phyloP scores from a whole-genome alignment of 176 grass and related monocot genomes.

The Stipa capillata region DNA sequence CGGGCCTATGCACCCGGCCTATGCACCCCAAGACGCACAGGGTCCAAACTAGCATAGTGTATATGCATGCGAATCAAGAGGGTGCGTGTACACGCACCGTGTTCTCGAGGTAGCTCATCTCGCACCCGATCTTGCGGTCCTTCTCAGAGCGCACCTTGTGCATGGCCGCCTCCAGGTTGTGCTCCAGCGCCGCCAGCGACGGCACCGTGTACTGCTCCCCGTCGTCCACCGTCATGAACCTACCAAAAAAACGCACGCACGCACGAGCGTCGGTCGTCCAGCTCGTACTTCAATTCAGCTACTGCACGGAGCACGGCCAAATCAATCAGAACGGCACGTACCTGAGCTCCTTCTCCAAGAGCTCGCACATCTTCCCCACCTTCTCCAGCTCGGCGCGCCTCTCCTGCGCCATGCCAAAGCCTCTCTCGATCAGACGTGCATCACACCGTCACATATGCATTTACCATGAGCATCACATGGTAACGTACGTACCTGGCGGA shows the following conservation, averaged over 20 bases:
- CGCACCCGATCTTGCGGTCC: conserved; percentile 71
- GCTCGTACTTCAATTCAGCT: no score
- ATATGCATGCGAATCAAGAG: background rate
- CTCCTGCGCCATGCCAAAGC: conserved; percentile 34
- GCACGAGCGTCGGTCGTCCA: no score
- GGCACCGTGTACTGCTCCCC: conserved; percentile 63
- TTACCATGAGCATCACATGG: background rate
- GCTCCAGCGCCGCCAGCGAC: conserved; percentile 63
- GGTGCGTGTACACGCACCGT: conserved; percentile 13
- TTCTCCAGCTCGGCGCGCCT: conserved; percentile 62
- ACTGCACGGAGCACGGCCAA: no score
- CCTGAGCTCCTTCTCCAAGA: conserved; percentile 82
- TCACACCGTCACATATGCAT: background rate
- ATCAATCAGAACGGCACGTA: background rate
- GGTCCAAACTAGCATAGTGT: no score
- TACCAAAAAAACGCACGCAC: background rate
- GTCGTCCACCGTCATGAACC: conserved; percentile 73
- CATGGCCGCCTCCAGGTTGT: conserved; percentile 67
- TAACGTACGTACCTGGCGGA: conserved; percentile 38
- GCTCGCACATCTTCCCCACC: conserved; percentile 65
- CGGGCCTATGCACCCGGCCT: no score
- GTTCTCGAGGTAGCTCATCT: conserved; percentile 68
- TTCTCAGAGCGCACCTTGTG: conserved; percentile 67
- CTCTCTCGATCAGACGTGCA: background rate
- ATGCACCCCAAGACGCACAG: no score